These are phyloP conservation scores for Fusarium liriodendri DNA, from an alignment of 2,329 filamentous ascomycete species.

Conservation along the genomic window DNA sequence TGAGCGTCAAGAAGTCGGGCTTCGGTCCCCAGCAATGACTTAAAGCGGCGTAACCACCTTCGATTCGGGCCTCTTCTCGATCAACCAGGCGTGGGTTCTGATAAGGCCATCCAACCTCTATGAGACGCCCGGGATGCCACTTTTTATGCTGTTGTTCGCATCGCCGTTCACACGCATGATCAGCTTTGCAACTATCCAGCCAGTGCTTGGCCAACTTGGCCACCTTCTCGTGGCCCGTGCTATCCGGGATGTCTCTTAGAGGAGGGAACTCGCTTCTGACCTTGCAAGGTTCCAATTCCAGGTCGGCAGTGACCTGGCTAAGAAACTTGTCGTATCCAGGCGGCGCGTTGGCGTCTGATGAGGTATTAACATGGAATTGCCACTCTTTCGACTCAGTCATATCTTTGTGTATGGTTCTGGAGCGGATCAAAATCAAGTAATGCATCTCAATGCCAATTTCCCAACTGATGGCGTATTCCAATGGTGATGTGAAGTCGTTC, in stretches of 20 bases:
- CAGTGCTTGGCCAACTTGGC: conserved; percentile 1
- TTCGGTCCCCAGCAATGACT: conserved; percentile 13
- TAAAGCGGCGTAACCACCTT: background rate
- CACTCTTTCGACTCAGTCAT: background rate
- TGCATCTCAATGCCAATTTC: background rate
- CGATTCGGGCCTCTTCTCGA: background rate
- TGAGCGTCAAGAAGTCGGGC: background rate
- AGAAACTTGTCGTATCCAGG: conserved; percentile 3
- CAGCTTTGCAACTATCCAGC: background rate
- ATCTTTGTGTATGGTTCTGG: background rate
- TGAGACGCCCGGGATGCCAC: conserved; percentile 7
- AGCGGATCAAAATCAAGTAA: background rate
- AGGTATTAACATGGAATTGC: background rate
- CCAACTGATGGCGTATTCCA: conserved; percentile 1
- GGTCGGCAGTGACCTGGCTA: background rate
- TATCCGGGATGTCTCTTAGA: conserved; percentile 1
- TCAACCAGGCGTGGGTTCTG: background rate
- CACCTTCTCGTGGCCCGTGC: conserved; percentile 1
- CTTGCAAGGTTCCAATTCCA: background rate
- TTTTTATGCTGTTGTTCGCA: background rate
- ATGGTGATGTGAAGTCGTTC: background rate
- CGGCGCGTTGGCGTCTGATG: background rate
- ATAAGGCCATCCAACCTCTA: background rate
- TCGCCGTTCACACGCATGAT: background rate
- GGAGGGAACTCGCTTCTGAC: background rate